Evolutionary conservation across 202 grass and related monocot genomes (phyloP), one percentile per base, ranked within the genome.

Genomic region (Cymbopogon flexuosus): DNA sequence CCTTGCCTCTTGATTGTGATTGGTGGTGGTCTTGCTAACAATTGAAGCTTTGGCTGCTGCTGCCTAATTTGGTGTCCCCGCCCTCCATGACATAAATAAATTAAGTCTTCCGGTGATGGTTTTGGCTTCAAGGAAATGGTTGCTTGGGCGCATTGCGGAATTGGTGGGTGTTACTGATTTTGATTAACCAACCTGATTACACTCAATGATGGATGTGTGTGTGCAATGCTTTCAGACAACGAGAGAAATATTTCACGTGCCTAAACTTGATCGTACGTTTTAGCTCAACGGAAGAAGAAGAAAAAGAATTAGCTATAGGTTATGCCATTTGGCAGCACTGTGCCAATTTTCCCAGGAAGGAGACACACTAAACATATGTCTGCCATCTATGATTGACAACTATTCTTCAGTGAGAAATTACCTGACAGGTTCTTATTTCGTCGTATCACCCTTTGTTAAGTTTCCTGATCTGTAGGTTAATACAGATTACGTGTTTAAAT

Each of bases 111-210:
- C 47, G 24, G 27, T 29, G 62, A 62, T 81, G 71, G 71, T 84
- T 84, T 88, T 88, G 49, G 30, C 30, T 52, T n/a, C 51, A 76
- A 80, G 87, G 77, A 62, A 88, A 71, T 81, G 82, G 35, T 88
- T 88, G 87, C 71, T 81, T 89, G 29, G 0, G 15, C 30, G 45
- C 65, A 5, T 40, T 43, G 61, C n/a, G 10, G 39, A 78, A 72
- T 10, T 43, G 51, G 21, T 46, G 68, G 7, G 70, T 58, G 24
- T 27, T 62, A 29, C 5, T 62, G 59, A 62, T 45, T 59, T 40
- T 12, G 21, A 69, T 79, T 81, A 89, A 61, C 72, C 46, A 78
- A 68, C 77, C 29, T 68, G 52, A 43, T 41, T 76, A 65, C 68
- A 31, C 39, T 75, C 70, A 16, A 18, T 23, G 8, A 23, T 18